Evolutionary conservation across 768 basidiomycete genomes (phyloP).

Genomic region (Hortiboletus campestris): DNA sequence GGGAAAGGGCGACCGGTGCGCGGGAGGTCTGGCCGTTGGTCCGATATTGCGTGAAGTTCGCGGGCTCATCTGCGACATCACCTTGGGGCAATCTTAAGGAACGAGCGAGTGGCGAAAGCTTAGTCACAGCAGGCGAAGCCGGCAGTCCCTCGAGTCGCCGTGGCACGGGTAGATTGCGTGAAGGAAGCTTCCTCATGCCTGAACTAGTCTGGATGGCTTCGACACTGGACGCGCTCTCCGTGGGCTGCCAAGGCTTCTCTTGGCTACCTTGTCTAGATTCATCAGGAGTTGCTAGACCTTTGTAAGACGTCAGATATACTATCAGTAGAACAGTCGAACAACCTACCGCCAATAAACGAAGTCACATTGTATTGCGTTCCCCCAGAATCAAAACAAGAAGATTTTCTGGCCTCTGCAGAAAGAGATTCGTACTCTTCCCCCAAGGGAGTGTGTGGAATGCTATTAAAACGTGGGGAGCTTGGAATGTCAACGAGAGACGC

Average conservation of each 20-base stretch:
- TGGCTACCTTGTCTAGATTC: conserved; percentile 9
- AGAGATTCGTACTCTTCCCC: conserved; percentile 12
- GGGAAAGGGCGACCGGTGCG: conserved; percentile 22
- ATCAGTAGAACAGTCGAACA: neutral
- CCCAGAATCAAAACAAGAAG: conserved; percentile 37
- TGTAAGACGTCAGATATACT: conserved; percentile 1
- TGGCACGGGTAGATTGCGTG: neutral
- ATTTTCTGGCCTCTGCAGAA: conserved; percentile 13
- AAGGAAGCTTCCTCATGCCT: neutral
- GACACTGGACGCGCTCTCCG: conserved; percentile 2
- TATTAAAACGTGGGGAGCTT: conserved; percentile 10
- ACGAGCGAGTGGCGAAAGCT: neutral
- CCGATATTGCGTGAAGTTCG: neutral
- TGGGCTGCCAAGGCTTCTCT: conserved; percentile 4
- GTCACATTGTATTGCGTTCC: conserved; percentile 69
- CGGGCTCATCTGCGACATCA: neutral
- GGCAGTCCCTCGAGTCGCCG: neutral
- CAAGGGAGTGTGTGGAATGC: conserved; percentile 19
- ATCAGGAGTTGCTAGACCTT: conserved; percentile 36
- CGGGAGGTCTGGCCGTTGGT: conserved; percentile 6
- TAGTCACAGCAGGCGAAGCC: neutral
- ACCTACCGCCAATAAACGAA: conserved; percentile 62
- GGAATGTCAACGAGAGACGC: conserved; percentile 22
- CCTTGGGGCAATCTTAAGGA: neutral
- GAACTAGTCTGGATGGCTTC: neutral